Conservation (phyloP, 805 yeast genomes). For the Metschnikowia gruessii region DNA sequence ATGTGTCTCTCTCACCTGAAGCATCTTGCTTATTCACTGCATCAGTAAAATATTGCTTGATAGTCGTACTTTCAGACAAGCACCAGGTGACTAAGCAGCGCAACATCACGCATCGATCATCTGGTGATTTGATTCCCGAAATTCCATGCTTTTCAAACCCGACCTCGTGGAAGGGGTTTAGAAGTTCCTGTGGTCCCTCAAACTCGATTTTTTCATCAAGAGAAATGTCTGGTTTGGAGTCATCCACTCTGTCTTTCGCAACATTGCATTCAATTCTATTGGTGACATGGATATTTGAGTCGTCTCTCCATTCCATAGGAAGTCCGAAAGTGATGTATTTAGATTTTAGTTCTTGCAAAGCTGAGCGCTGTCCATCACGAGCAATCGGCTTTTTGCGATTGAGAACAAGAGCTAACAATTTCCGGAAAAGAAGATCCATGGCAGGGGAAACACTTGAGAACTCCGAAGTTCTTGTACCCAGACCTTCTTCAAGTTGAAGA, state of each 20-base stretch:
- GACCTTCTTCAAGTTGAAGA: conserved; percentile 12
- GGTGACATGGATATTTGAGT: conserved; percentile 9
- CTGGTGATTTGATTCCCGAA: conserved; percentile 29
- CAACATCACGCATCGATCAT: conserved; percentile 36
- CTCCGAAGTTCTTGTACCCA: neutral
- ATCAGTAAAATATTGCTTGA: conserved; percentile 27
- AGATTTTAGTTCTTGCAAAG: conserved; percentile 35
- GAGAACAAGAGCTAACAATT: conserved; percentile 33
- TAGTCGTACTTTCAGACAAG: conserved; percentile 29
- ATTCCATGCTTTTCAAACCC: conserved; percentile 36
- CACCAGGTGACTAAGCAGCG: conserved; percentile 38
- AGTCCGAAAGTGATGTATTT: conserved; percentile 28
- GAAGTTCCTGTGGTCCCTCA: conserved; percentile 15
- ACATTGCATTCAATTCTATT: conserved; percentile 8
- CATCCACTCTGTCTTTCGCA: conserved; percentile 24
- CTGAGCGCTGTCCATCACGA: conserved; percentile 24
- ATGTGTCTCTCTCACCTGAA: conserved; percentile 39
- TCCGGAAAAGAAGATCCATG: conserved; percentile 35
- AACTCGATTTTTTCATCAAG: conserved; percentile 14
- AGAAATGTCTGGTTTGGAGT: conserved; percentile 22
- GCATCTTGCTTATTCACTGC: conserved; percentile 31
- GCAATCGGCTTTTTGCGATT: conserved; percentile 35
- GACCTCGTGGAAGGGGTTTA: conserved; percentile 24
- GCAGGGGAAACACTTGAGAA: conserved; percentile 21
- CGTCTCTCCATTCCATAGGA: conserved; percentile 40